Percentiles rank a stretch among this genome's conserved stretches.
Evolutionary conservation across 2,329 filamentous ascomycete genomes (phyloP).

Genomic region (Fusarium hainanense): DNA sequence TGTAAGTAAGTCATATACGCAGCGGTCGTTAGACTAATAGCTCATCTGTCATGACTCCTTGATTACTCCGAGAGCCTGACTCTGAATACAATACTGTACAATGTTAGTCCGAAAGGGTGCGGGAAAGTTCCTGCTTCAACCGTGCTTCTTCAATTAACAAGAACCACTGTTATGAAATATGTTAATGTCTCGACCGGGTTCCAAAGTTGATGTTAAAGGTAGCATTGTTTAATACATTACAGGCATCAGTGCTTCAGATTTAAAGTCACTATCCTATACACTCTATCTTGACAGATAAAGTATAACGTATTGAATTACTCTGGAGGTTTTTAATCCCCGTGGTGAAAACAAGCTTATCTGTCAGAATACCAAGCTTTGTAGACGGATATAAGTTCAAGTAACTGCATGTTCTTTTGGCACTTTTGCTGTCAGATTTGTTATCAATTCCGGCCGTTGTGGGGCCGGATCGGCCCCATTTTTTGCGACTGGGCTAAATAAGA

Average conservation of each 20-base stretch:
- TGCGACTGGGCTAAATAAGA: background rate
- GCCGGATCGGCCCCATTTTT: conserved; percentile 21
- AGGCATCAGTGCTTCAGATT: background rate
- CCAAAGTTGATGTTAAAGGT: background rate
- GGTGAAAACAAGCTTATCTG: background rate
- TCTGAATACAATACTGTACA: background rate
- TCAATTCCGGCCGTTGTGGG: conserved; percentile 11
- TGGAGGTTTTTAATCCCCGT: background rate
- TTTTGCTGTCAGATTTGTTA: background rate
- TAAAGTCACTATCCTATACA: too few relatives aligned
- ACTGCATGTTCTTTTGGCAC: background rate
- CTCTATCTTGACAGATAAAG: too few relatives aligned
- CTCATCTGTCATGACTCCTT: background rate
- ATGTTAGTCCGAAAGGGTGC: background rate
- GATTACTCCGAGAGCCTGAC: background rate
- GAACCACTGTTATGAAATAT: background rate
- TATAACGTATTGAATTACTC: too few relatives aligned
- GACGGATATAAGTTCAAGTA: background rate
- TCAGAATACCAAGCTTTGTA: background rate
- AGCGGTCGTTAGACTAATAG: background rate
- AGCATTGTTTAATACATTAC: background rate
- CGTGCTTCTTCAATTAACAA: background rate
- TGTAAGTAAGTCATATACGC: background rate
- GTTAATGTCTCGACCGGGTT: background rate
- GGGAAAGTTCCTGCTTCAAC: background rate